Percentiles rank a stretch among this genome's conserved stretches.
phyloP scores from a whole-genome alignment of 1,284 basidiomycete species.

The Sporisorium sorghi region DNA sequence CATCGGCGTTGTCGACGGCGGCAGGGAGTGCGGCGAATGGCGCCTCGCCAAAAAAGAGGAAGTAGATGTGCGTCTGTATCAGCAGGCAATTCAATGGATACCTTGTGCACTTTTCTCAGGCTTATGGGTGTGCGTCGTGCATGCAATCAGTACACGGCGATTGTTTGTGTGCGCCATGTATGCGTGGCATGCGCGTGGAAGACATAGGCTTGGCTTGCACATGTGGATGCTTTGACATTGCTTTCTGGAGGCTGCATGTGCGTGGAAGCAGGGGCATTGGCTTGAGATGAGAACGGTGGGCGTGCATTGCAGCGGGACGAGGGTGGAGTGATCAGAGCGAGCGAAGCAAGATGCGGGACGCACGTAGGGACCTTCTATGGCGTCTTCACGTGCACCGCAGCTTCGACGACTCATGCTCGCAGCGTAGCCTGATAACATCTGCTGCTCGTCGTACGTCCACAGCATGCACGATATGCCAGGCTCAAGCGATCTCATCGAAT shows the following conservation, averaged over 20 bases:
- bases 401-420: background rate
- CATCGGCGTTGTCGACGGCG: conserved; percentile 7
- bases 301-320: background rate
- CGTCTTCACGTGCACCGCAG: background rate
- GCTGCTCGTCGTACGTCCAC: background rate
- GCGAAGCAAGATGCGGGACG: too few relatives aligned
- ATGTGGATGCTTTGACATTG: background rate
- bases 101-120: background rate
- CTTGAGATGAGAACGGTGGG: background rate
- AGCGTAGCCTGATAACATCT: background rate
- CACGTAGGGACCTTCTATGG: too few relatives aligned
- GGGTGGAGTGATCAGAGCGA: background rate
- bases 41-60: conserved; percentile 37
- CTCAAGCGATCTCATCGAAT: too few relatives aligned
- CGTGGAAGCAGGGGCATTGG: background rate
- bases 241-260: background rate
- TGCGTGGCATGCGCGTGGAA: background rate
- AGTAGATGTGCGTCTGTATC: conserved; percentile 10
- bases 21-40: conserved; percentile 20
- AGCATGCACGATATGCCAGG: conserved; percentile 1
- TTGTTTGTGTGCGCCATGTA: background rate
- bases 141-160: background rate
- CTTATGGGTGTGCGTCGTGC: background rate
- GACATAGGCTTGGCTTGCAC: too few relatives aligned
- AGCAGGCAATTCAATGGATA: background rate